Evolutionary conservation across 129 eudicot species (phyloP).

Genomic region (Escallonia rubra): DNA sequence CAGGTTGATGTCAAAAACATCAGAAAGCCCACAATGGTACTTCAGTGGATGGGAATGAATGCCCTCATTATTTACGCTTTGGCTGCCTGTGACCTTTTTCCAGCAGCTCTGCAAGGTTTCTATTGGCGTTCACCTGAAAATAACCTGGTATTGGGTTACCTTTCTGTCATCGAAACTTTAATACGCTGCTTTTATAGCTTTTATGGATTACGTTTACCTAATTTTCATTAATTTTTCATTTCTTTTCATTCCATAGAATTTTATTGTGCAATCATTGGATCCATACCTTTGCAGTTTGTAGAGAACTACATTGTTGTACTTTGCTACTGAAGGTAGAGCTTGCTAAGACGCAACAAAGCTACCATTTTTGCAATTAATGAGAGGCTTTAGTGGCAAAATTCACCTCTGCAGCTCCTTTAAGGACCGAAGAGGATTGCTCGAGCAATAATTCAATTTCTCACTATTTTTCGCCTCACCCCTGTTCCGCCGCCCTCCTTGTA

Average conservation of each 20-base stretch:
- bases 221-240: neutral
- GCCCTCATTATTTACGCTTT: conserved; percentile 86
- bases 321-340: neutral
- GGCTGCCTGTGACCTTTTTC: conserved; percentile 84
- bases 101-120: conserved; percentile 78
- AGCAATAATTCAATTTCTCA: too few relatives aligned
- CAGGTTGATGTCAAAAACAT: conserved; percentile 75
- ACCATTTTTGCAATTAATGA: too few relatives aligned
- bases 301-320: neutral
- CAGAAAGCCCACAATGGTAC: conserved; percentile 44
- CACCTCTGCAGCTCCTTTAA: too few relatives aligned
- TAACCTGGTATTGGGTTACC: conserved; percentile 51
- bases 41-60: conserved; percentile 96
- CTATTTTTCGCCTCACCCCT: too few relatives aligned
- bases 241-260: neutral
- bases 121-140: conserved; percentile 84
- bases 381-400: too few relatives aligned
- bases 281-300: neutral
- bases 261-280: neutral
- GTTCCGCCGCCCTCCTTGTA: too few relatives aligned
- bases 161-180: too few relatives aligned
- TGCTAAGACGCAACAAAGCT: too few relatives aligned
- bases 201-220: neutral
- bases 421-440: too few relatives aligned
- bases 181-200: too few relatives aligned